Evolutionary conservation across 345 rosid genomes (phyloP), one percentile per base, ranked within the genome.

Genomic region (Capsella bursapastoris): DNA sequence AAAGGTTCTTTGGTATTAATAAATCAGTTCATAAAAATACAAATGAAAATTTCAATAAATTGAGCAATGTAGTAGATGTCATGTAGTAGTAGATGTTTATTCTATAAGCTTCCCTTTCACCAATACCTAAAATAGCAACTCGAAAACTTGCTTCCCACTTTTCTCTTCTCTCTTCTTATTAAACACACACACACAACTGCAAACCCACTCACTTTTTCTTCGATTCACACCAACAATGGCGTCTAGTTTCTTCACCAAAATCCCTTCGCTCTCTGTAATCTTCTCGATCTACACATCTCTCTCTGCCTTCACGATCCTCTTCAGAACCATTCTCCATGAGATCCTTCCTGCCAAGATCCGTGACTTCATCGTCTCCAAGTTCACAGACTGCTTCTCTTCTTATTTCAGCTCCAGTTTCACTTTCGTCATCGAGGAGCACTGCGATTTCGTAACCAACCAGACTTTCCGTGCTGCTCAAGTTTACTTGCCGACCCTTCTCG

Each of bases 281-380:
- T 62, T 75, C 49, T 59, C 79, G 3, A 9, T 69, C 2, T 75
- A 75, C 68, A 50, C 74, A 58, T 75, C 79, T 60, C 31, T 68
- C 56, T 59, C 74, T 3, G 74, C 79, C 7, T 48, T 75, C 66
- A 60, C n/a, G 10, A 60, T 75, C 44, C 44, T 75, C 14, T 35
- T 75, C 57, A 47, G 57, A 49, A 51, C 68, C 53, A 50, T 75
- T 48, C 25, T 75, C 55, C 16, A 22, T 9, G 79, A 75, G 27
- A 50, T 75, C 29, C 14, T 68, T 3, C 79, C 79, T 0, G 8
- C 2, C 32, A 37, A 43, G 4, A 2, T 75, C 61, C 68, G 55
- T 31, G 57, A n/a, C 16, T 75, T 48, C 27, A 12, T 75, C 64
- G 13, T 12, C 40, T 27, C 69, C 11, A 41, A n/a, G 7, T 52